Evolutionary conservation across 1,284 basidiomycete genomes (phyloP).

Genomic region (Sporisorium graminicola): DNA sequence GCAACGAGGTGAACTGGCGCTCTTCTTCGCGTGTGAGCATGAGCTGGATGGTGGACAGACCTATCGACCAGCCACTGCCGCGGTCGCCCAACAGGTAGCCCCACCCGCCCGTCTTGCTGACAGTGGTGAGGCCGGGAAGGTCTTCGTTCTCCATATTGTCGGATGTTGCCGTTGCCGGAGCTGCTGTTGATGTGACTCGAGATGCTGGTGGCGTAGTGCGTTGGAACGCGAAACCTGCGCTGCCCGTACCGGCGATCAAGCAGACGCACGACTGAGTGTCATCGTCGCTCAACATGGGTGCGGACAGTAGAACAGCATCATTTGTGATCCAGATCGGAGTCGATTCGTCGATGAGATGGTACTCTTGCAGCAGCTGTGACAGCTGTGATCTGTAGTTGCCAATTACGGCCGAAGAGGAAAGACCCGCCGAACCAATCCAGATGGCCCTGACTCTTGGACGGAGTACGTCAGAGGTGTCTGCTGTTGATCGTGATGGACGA

Average conservation of each 20-base stretch:
- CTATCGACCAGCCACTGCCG: slow-evolving; percentile 49
- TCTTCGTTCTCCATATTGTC: slow-evolving; percentile 38
- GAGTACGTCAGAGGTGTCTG: background rate
- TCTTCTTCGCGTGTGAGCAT: slow-evolving; percentile 41
- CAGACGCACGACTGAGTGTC: slow-evolving; percentile 40
- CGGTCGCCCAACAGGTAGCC: slow-evolving; percentile 47
- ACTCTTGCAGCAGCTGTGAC: slow-evolving; percentile 32
- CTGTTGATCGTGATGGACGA: slow-evolving; percentile 1
- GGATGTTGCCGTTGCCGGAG: background rate
- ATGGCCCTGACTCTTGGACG: slow-evolving; percentile 39
- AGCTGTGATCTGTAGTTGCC: slow-evolving; percentile 34
- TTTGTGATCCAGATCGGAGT: slow-evolving; percentile 54
- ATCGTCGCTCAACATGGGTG: slow-evolving; percentile 44
- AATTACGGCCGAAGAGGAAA: slow-evolving; percentile 35
- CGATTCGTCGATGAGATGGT: slow-evolving; percentile 29
- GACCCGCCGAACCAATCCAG: slow-evolving; percentile 46
- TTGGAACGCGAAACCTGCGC: slow-evolving; percentile 49
- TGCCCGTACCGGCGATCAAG: slow-evolving; percentile 49
- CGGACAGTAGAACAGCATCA: slow-evolving; percentile 43
- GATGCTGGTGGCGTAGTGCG: slow-evolving; percentile 22
- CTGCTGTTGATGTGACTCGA: background rate
- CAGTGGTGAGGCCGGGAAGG: slow-evolving; percentile 39
- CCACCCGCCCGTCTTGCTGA: slow-evolving; percentile 49
- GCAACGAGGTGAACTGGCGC: slow-evolving; percentile 27
- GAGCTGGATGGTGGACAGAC: slow-evolving; percentile 43